Evolutionary conservation across 768 basidiomycete species (phyloP).

Genomic region (Imleria badia): DNA sequence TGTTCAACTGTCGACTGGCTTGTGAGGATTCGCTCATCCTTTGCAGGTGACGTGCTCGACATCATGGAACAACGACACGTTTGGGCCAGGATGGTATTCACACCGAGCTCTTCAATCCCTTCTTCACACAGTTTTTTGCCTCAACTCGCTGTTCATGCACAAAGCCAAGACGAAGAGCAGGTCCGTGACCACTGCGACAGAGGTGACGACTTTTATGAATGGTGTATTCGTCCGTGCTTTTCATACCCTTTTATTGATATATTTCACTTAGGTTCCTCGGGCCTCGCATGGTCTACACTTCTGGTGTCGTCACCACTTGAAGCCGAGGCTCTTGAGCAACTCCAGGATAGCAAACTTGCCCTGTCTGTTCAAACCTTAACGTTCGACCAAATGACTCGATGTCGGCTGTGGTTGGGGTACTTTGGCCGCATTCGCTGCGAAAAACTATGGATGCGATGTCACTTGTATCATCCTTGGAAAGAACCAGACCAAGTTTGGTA

Average conservation of each 20-base stretch:
- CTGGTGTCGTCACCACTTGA: slow-evolving; percentile 76
- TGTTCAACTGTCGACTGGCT: slow-evolving; percentile 13
- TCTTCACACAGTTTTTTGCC: slow-evolving; percentile 84
- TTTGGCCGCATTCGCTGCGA: slow-evolving; percentile 89
- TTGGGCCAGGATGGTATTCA: slow-evolving; percentile 92
- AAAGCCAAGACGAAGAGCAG: slow-evolving; percentile 90
- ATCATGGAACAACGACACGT: slow-evolving; percentile 94
- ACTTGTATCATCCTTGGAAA: slow-evolving; percentile 92
- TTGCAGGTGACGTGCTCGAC: slow-evolving; percentile 88
- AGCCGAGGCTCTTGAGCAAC: slow-evolving; percentile 83
- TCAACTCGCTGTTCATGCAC: slow-evolving; percentile 92
- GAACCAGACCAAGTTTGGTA: slow-evolving; percentile 93
- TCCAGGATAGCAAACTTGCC: slow-evolving; percentile 98
- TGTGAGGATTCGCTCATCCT: neutral
- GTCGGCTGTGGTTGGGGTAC: slow-evolving; percentile 98
- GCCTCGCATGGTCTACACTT: slow-evolving; percentile 97
- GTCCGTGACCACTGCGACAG: slow-evolving; percentile 96
- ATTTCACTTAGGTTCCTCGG: slow-evolving; percentile 73
- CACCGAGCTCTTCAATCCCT: slow-evolving; percentile 91
- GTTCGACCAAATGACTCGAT: slow-evolving; percentile 87
- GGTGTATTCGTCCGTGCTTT: slow-evolving; percentile 36
- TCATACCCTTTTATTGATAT: neutral
- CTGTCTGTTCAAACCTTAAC: slow-evolving; percentile 94
- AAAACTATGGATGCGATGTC: slow-evolving; percentile 95
- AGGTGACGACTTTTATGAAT: slow-evolving; percentile 95